Conservation (phyloP, 163 green algal species). For the Scenedesmus sp. region DNA sequence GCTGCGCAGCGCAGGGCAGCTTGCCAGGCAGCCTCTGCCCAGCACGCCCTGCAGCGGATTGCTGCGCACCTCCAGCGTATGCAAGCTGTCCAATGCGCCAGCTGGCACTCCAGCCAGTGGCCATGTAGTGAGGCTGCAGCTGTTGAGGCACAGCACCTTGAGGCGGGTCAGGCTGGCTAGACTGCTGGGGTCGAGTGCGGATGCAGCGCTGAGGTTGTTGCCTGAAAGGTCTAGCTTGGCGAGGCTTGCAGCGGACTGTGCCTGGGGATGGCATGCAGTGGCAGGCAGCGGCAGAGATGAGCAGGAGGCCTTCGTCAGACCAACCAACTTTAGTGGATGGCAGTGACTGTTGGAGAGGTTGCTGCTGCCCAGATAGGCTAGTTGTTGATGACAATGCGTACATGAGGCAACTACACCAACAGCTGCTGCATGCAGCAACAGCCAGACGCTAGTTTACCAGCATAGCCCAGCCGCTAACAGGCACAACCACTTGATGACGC, state of each 20-base stretch:
- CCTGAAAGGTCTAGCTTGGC: conserved; percentile 36
- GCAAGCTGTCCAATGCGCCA: conserved; percentile 42
- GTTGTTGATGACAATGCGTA: too few species aligned
- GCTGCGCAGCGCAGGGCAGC: conserved; percentile 46
- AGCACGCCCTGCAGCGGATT: background rate
- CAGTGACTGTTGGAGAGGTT: too few species aligned
- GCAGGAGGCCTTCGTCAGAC: too few species aligned
- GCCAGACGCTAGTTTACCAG: too few species aligned
- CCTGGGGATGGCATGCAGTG: too few species aligned
- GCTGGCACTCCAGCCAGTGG: conserved; percentile 41
- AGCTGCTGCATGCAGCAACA: too few species aligned
- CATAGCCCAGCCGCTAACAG: background rate
- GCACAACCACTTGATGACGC: background rate
- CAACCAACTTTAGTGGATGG: too few species aligned
- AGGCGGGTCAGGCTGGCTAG: conserved; percentile 6
- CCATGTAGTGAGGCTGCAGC: conserved; percentile 54
- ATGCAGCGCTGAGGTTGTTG: conserved; percentile 6
- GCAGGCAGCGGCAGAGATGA: too few species aligned
- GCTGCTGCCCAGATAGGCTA: too few species aligned
- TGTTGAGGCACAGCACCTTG: conserved; percentile 53
- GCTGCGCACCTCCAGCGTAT: conserved; percentile 47
- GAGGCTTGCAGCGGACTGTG: conserved; percentile 18
- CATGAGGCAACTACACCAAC: too few species aligned
- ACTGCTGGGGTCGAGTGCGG: background rate
- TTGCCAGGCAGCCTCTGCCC: conserved; percentile 15